Conservation (phyloP, 176 grass and related monocot species). For the Aegilops tauschii region DNA sequence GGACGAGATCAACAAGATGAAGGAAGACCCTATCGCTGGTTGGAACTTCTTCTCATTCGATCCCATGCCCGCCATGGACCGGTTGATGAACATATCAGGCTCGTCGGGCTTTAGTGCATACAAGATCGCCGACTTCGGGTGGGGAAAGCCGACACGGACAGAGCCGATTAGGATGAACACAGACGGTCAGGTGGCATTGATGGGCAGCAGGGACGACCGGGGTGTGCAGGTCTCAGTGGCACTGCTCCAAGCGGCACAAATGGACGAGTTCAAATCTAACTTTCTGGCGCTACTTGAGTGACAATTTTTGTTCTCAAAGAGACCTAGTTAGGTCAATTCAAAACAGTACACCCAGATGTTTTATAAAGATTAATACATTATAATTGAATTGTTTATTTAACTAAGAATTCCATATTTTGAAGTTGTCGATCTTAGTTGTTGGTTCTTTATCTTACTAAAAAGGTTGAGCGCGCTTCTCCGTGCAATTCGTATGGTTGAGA, state of each 20-base stretch:
- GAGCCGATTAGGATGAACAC: conserved; percentile 45
- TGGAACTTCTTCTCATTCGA: background rate
- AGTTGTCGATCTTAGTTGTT: no score
- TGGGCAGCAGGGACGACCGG: background rate
- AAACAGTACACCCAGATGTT: no score
- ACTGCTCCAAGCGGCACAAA: background rate
- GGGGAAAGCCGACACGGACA: conserved; percentile 45
- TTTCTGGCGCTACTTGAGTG: background rate
- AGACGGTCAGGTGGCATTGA: conserved; percentile 37
- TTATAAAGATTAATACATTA: no score
- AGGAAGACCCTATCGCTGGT: conserved; percentile 13
- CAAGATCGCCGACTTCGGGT: conserved; percentile 43
- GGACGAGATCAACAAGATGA: background rate
- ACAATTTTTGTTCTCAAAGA: background rate
- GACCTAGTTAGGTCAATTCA: no score
- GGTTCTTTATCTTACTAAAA: no score
- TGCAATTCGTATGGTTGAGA: no score
- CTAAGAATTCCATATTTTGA: no score
- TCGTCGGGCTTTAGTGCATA: conserved; percentile 40
- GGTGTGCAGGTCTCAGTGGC: conserved; percentile 31
- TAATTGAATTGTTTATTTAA: no score
- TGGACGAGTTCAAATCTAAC: conserved; percentile 24
- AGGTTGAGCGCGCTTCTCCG: no score
- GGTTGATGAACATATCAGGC: conserved; percentile 9
- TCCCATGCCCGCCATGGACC: fast-evolving